A percentile compares a stretch with the other conserved stretches of the same genome.
Evolutionary conservation across 345 rosid species (phyloP).

Genomic region (Rhodamnia argentea): DNA sequence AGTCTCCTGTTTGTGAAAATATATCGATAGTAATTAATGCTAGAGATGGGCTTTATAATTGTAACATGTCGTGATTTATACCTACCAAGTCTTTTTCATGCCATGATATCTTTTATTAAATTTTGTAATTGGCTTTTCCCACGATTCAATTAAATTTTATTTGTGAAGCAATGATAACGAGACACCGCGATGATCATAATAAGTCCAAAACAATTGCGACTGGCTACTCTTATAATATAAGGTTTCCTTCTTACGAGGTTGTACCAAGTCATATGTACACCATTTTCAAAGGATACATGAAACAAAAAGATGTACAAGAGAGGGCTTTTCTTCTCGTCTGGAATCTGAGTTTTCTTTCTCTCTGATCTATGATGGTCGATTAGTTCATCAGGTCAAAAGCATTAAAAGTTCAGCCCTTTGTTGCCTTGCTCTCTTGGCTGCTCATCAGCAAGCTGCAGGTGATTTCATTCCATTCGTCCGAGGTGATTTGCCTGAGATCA

Average conservation of each 20-base stretch:
- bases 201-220: background rate
- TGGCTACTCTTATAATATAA: background rate
- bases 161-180: background rate
- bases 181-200: background rate
- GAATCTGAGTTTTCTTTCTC: background rate
- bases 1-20: background rate
- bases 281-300: background rate
- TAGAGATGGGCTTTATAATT: background rate
- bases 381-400: background rate
- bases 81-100: background rate
- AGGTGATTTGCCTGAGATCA: background rate
- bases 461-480: background rate
- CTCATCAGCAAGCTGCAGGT: background rate
- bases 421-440: background rate
- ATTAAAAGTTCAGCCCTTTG: background rate
- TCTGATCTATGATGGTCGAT: background rate
- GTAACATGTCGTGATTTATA: background rate
- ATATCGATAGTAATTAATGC: background rate
- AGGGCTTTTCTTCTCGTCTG: background rate
- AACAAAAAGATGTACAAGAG: background rate
- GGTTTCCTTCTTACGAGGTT: background rate
- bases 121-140: background rate
- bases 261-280: background rate
- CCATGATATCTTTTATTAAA: background rate
- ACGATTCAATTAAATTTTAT: background rate